Percentiles rank a stretch among this genome's conserved stretches.
Conservation (phyloP, 352 stramenopile genomes). For the Phytophthora sojae region DNA sequence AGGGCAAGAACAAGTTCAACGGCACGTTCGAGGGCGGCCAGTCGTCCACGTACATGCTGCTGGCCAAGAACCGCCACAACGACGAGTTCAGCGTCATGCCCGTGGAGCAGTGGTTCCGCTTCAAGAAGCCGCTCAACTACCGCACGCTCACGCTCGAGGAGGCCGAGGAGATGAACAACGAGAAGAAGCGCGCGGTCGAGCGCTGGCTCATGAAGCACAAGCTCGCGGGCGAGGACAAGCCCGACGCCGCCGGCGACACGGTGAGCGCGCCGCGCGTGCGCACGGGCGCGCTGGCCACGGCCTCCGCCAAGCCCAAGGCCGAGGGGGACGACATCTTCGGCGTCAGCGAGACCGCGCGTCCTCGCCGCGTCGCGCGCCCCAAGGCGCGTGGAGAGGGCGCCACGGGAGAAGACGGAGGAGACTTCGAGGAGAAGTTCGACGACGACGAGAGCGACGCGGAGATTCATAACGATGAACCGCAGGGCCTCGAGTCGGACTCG, state of each 20-base stretch:
- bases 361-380: slow-evolving; percentile 54
- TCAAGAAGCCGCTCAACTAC: slow-evolving; percentile 90
- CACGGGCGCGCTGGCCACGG: slow-evolving; percentile 60
- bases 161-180: slow-evolving; percentile 88
- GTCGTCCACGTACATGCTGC: slow-evolving; percentile 86
- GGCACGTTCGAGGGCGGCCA: slow-evolving; percentile 85
- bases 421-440: slow-evolving; percentile 91
- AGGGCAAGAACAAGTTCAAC: slow-evolving; percentile 85
- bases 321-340: slow-evolving; percentile 78
- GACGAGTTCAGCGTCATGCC: slow-evolving; percentile 90
- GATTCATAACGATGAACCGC: slow-evolving; percentile 76
- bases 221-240: slow-evolving; percentile 79
- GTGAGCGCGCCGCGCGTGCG: slow-evolving; percentile 74
- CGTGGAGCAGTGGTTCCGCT: slow-evolving; percentile 90
- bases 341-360: slow-evolving; percentile 52
- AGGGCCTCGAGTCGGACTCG: slow-evolving; percentile 74
- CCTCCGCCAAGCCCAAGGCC: slow-evolving; percentile 40
- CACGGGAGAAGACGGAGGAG: slow-evolving; percentile 81
- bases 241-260: slow-evolving; percentile 58
- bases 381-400: slow-evolving; percentile 67
- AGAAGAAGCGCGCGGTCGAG: slow-evolving; percentile 90
- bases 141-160: slow-evolving; percentile 87
- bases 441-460: slow-evolving; percentile 88
- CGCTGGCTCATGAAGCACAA: slow-evolving; percentile 92
- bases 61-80: slow-evolving; percentile 89